Conservation (phyloP, 495 filamentous ascomycete genomes). For the Astrocystis sublimbata region DNA sequence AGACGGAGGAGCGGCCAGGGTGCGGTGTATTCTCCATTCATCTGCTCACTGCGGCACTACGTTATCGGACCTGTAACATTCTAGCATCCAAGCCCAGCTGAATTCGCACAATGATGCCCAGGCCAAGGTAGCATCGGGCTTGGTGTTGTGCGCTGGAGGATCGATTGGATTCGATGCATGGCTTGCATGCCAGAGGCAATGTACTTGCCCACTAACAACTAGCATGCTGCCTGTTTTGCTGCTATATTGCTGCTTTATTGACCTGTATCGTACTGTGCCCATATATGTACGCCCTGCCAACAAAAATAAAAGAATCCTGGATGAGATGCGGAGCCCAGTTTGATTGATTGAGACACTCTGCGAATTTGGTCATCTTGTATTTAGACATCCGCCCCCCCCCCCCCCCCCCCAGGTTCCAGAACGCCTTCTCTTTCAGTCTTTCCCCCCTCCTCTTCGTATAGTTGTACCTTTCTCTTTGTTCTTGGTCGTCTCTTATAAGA, state of each 20-base stretch:
- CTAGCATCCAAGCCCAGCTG: constrained; percentile 3
- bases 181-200: constrained; percentile 3
- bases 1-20: background rate
- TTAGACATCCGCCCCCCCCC: constrained; percentile 8
- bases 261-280: too few relatives aligned
- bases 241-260: background rate
- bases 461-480: background rate
- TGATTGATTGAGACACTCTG: constrained; percentile 1
- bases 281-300: background rate
- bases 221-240: background rate
- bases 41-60: background rate
- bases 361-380: constrained; percentile 10
- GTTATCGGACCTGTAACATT: background rate
- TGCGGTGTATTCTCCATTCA: background rate
- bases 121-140: constrained; percentile 4
- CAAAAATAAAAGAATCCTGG: background rate
- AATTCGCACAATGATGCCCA: background rate
- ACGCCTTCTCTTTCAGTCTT: background rate
- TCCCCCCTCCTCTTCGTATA: background rate
- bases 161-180: constrained; percentile 8
- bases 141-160: constrained; percentile 12
- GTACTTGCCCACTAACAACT: background rate
- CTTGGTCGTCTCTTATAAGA: background rate
- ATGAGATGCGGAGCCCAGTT: constrained; percentile 11
- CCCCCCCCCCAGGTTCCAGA: background rate